Percentiles rank a stretch among this genome's conserved stretches.
phyloP scores from a whole-genome alignment of 345 rosid genomes.

The Euphorbia pulcherrima region DNA sequence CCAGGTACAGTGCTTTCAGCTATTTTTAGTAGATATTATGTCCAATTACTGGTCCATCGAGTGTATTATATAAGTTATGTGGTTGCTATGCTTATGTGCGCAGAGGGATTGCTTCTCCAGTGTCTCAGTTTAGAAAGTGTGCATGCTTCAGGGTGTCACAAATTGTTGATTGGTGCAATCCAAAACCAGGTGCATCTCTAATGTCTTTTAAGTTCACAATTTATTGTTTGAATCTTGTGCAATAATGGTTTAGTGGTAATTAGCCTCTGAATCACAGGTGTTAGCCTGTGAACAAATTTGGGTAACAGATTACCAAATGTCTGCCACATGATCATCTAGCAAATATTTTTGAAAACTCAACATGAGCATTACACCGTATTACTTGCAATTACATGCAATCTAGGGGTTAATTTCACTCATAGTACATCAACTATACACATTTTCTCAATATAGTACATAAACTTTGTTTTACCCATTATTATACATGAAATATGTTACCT shows the following conservation, averaged over 20 bases:
- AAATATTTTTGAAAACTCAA: background rate
- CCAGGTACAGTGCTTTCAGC: conserved; percentile 42
- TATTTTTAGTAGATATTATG: background rate
- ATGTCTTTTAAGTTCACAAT: conserved; percentile 5
- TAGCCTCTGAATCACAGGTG: background rate
- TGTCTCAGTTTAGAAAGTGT: conserved; percentile 77
- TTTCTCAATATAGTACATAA: too few species aligned
- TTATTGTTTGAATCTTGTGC: background rate
- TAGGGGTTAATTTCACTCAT: too few species aligned
- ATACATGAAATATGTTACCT: too few species aligned
- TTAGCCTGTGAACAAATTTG: background rate
- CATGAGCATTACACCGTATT: background rate
- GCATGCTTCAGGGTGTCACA: conserved; percentile 78
- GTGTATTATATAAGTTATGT: background rate
- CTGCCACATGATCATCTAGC: background rate
- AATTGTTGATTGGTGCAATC: conserved; percentile 54
- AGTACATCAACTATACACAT: too few species aligned
- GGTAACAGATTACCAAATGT: background rate
- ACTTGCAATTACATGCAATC: background rate
- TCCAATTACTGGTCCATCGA: background rate
- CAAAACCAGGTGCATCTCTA: conserved; percentile 61
- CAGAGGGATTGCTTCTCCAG: conserved; percentile 76
- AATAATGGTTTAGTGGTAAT: background rate
- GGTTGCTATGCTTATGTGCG: background rate
- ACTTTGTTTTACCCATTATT: too few species aligned